Conservation (phyloP, 2,329 filamentous ascomycete genomes). For the Xylariaceae sp. region DNA sequence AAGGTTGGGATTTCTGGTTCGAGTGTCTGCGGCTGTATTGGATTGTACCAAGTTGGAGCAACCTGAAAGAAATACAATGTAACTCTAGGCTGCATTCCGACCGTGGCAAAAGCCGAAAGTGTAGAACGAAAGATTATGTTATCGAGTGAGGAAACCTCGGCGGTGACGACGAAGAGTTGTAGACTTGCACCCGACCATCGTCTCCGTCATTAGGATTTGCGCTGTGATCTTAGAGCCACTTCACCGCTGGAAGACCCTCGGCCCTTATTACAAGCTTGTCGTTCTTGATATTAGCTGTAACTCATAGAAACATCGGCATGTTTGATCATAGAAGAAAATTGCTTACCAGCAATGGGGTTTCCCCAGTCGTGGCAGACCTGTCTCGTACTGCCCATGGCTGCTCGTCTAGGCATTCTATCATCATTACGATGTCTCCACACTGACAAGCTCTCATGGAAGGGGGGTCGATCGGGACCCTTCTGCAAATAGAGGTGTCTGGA, state of each 20-base stretch:
- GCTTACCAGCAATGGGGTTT: conserved; percentile 1
- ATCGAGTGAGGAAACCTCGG: not conserved
- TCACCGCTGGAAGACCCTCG: not conserved
- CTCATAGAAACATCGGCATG: too few relatives aligned
- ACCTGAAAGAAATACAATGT: not conserved
- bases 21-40: too few relatives aligned
- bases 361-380: not conserved
- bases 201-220: not conserved
- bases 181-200: conserved; percentile 3
- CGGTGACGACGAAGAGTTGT: not conserved
- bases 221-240: not conserved
- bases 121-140: not conserved
- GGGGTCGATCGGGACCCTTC: not conserved
- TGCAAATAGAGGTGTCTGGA: not conserved
- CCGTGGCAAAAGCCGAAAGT: not conserved
- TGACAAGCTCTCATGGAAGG: conserved; percentile 1
- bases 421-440: not conserved
- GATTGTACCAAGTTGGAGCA: not conserved
- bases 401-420: not conserved
- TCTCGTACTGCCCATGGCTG: not conserved
- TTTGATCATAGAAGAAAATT: too few relatives aligned
- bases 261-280: not conserved
- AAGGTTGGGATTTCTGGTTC: too few relatives aligned
- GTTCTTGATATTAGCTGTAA: not conserved
- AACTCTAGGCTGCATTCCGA: not conserved